A percentile compares a stretch with the other conserved stretches of the same genome.
phyloP scores from a whole-genome alignment of 2,329 filamentous ascomycete species.

The Cladosporium austrohemisphaericum region DNA sequence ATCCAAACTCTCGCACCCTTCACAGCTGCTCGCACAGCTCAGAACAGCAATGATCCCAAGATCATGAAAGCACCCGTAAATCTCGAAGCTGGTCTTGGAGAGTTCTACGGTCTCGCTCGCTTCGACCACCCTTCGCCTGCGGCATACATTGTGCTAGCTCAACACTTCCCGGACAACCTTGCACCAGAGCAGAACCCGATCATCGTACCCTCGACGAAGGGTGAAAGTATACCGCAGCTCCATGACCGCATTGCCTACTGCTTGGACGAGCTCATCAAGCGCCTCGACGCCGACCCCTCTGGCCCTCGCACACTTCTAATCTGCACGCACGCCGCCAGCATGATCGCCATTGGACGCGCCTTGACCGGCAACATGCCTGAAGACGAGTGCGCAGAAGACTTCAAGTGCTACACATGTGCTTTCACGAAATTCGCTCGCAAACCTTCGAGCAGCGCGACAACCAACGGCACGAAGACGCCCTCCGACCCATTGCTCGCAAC shows the following conservation, averaged over 20 bases:
- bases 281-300: constrained; percentile 65
- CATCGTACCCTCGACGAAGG: constrained; percentile 66
- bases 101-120: constrained; percentile 86
- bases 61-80: constrained; percentile 23
- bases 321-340: constrained; percentile 82
- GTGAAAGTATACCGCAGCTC: constrained; percentile 75
- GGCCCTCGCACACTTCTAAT: constrained; percentile 66
- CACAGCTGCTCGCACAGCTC: constrained; percentile 47
- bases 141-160: constrained; percentile 56
- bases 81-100: constrained; percentile 52
- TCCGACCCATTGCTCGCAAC: constrained; percentile 3
- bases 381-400: constrained; percentile 70
- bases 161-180: constrained; percentile 63
- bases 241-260: constrained; percentile 74
- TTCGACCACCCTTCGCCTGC: constrained; percentile 84
- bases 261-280: constrained; percentile 65
- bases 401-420: constrained; percentile 78
- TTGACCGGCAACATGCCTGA: constrained; percentile 75
- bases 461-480: constrained; percentile 7
- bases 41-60: constrained; percentile 13
- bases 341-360: constrained; percentile 80
- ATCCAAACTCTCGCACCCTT: constrained; percentile 77
- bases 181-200: constrained; percentile 44
- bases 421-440: constrained; percentile 63
- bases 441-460: constrained; percentile 14